Conservation (phyloP, 2,329 filamentous ascomycete genomes). For the Talaromyces atroroseus region DNA sequence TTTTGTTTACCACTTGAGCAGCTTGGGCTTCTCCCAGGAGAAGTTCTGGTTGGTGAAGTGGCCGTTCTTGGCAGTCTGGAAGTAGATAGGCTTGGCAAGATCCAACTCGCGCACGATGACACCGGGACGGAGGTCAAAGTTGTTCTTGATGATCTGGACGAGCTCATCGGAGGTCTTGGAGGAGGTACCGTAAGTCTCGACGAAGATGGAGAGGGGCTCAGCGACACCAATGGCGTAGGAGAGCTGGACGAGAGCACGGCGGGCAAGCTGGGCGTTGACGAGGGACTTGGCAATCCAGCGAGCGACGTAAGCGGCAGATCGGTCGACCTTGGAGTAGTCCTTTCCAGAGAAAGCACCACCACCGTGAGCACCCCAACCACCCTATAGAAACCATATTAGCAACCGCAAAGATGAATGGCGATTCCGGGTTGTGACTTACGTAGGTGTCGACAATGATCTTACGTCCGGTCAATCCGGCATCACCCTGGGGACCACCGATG, state of each 20-base stretch:
- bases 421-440: slow-evolving; percentile 20
- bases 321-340: slow-evolving; percentile 99
- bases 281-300: slow-evolving; percentile 99
- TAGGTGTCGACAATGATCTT: slow-evolving; percentile 99
- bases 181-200: slow-evolving; percentile 96
- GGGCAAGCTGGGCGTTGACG: slow-evolving; percentile 79
- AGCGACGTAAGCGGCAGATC: slow-evolving; percentile 92
- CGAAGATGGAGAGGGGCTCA: slow-evolving; percentile 95
- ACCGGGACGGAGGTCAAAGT: slow-evolving; percentile 97
- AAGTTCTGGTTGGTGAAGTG: slow-evolving; percentile 99
- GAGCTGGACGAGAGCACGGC: slow-evolving; percentile 92
- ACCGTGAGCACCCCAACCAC: slow-evolving; percentile 99
- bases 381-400: slow-evolving; percentile 29
- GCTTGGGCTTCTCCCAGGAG: slow-evolving; percentile 97
- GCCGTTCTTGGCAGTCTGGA: slow-evolving; percentile 97
- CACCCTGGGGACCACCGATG: slow-evolving; percentile 98
- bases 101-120: slow-evolving; percentile 97
- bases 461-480: slow-evolving; percentile 94
- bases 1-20: slow-evolving; percentile 72
- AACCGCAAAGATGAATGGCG: not conserved
- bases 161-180: slow-evolving; percentile 85
- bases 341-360: slow-evolving; percentile 99
- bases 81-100: slow-evolving; percentile 94
- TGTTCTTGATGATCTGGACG: slow-evolving; percentile 85
- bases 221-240: slow-evolving; percentile 99